Evolutionary conservation across 148 eudicot species (phyloP).

Genomic region (Vaccinium corymbosum): DNA sequence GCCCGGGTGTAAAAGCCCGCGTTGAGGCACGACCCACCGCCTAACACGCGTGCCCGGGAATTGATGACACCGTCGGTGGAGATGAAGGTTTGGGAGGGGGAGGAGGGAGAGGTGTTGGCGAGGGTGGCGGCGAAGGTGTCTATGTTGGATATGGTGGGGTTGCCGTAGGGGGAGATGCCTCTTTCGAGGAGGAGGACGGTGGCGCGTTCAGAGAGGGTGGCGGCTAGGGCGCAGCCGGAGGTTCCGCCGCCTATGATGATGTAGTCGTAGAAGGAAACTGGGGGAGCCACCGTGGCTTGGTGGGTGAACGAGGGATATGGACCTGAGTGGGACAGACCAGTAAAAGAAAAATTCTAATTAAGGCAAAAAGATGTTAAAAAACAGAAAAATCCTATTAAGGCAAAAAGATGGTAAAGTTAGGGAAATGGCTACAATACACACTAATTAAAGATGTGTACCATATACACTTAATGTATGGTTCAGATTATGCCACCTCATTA

Average conservation of each 20-base stretch:
- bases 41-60: slow-evolving; percentile 67
- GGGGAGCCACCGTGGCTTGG: slow-evolving; percentile 58
- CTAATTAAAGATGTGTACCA: too few species aligned
- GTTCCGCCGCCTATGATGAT: slow-evolving; percentile 92
- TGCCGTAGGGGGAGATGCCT: slow-evolving; percentile 66
- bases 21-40: slow-evolving; percentile 75
- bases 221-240: slow-evolving; percentile 70
- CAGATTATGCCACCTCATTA: too few species aligned
- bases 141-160: slow-evolving; percentile 48
- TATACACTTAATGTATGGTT: too few species aligned
- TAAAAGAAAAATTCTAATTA: not conserved
- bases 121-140: slow-evolving; percentile 36
- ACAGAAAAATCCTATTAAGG: too few species aligned
- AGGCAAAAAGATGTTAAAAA: too few species aligned
- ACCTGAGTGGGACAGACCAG: slow-evolving; percentile 29
- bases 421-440: too few species aligned
- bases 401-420: too few species aligned
- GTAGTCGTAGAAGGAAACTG: slow-evolving; percentile 53
- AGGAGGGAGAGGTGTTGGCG: slow-evolving; percentile 41
- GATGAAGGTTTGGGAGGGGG: slow-evolving; percentile 67
- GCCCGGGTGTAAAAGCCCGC: slow-evolving; percentile 90
- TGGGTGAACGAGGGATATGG: slow-evolving; percentile 56
- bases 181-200: slow-evolving; percentile 66
- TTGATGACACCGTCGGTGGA: slow-evolving; percentile 86
- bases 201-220: slow-evolving; percentile 59